These are phyloP conservation scores for Lentinula guzmanii DNA, from an alignment of 768 basidiomycete genomes.

Conservation along the genomic window DNA sequence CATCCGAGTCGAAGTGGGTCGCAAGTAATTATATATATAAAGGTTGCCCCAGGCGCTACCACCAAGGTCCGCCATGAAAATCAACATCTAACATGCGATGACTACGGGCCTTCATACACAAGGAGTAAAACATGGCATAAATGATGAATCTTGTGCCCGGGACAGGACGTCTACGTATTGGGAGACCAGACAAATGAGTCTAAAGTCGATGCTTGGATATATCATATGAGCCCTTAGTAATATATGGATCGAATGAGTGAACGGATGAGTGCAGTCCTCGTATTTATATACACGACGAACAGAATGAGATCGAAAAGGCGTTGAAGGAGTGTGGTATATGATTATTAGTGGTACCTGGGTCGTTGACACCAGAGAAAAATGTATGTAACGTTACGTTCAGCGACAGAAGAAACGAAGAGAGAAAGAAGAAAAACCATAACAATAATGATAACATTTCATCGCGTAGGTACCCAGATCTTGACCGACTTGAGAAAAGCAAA, in stretches of 20 bases:
- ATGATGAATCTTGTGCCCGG: too few species aligned
- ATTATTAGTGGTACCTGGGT: background rate
- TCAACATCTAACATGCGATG: too few species aligned
- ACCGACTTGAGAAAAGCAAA: slow-evolving; percentile 4
- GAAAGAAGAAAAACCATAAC: background rate
- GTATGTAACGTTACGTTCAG: background rate
- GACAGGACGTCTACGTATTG: too few species aligned
- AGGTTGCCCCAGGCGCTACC: too few species aligned
- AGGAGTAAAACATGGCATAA: background rate
- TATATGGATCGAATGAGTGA: background rate
- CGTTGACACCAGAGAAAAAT: background rate
- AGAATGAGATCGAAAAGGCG: background rate
- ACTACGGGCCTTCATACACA: background rate
- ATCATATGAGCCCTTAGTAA: too few species aligned
- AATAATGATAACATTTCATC: slow-evolving; percentile 7
- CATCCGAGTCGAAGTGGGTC: too few species aligned
- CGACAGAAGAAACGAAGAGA: background rate
- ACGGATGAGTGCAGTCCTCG: background rate
- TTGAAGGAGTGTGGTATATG: background rate
- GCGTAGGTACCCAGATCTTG: slow-evolving; percentile 12
- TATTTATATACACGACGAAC: background rate
- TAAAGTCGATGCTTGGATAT: background rate
- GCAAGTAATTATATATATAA: too few species aligned
- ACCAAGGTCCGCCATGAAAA: too few species aligned
- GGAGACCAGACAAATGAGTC: background rate